These are phyloP conservation scores for Betula pendula DNA, from an alignment of 306 rosid genomes.

Conservation along the genomic window DNA sequence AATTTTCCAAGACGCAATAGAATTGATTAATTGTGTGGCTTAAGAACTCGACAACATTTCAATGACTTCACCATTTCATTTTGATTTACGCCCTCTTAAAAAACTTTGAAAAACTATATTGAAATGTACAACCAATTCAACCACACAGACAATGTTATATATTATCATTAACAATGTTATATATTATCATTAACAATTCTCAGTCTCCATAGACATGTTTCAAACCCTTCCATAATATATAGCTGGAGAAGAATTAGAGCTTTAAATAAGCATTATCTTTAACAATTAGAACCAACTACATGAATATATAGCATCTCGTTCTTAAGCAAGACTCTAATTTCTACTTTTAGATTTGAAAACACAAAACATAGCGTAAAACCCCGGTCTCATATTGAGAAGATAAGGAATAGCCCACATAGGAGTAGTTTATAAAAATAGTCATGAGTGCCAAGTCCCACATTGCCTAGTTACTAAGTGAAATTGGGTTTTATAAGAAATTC, in stretches of 20 bases:
- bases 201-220: background rate
- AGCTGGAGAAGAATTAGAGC: background rate
- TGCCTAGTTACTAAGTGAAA: too few species aligned
- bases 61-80: background rate
- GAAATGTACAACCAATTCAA: background rate
- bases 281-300: background rate
- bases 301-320: background rate
- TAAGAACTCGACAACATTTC: background rate
- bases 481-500: too few species aligned
- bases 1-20: background rate
- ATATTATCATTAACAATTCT: background rate
- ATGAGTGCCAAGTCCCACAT: too few species aligned
- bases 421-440: too few species aligned
- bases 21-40: background rate
- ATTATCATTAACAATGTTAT: background rate
- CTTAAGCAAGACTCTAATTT: background rate
- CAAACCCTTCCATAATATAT: background rate
- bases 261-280: background rate
- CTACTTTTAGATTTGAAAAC: background rate
- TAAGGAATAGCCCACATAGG: too few species aligned
- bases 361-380: too few species aligned
- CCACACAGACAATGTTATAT: background rate
- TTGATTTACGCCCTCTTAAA: background rate
- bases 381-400: too few species aligned
- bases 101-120: background rate